Percentiles rank a stretch among this genome's conserved stretches.
Evolutionary conservation across 2,329 filamentous ascomycete species (phyloP).

Genomic region (Akanthomyces uredinophilus): DNA sequence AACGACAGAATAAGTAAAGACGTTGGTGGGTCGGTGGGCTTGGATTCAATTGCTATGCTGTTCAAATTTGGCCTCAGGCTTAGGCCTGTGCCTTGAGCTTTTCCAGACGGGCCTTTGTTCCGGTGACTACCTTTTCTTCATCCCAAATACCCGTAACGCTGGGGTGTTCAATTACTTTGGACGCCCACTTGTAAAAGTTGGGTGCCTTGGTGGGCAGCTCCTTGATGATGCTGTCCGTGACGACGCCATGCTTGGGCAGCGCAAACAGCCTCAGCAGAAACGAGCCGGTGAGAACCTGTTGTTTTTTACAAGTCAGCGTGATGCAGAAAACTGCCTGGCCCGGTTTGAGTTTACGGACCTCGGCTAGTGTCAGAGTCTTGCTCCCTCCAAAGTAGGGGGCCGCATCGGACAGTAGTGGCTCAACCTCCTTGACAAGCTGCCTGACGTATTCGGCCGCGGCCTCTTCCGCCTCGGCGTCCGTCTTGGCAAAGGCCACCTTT

Average conservation of each 20-base stretch:
- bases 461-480: slow-evolving; percentile 45
- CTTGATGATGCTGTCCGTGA: slow-evolving; percentile 42
- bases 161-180: slow-evolving; percentile 53
- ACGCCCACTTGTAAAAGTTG: slow-evolving; percentile 63
- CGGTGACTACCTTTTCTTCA: slow-evolving; percentile 16
- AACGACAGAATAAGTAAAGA: too few relatives aligned
- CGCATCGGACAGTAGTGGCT: slow-evolving; percentile 57
- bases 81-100: slow-evolving; percentile 13
- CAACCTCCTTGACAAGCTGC: slow-evolving; percentile 63
- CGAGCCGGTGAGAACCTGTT: slow-evolving; percentile 58
- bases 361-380: slow-evolving; percentile 63
- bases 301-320: slow-evolving; percentile 14
- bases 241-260: slow-evolving; percentile 48
- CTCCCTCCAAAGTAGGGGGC: slow-evolving; percentile 61
- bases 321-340: background rate
- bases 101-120: slow-evolving; percentile 20
- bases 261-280: slow-evolving; percentile 59
- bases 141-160: slow-evolving; percentile 61
- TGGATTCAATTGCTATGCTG: too few relatives aligned
- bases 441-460: slow-evolving; percentile 47
- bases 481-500: slow-evolving; percentile 42
- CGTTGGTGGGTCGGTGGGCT: too few relatives aligned
- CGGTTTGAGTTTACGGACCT: slow-evolving; percentile 44
- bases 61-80: too few relatives aligned
- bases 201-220: slow-evolving; percentile 53